Percentiles rank a stretch among this genome's conserved stretches.
phyloP scores from a whole-genome alignment of 1,139 yeast species.

The Saccharomyces hybrid region DNA sequence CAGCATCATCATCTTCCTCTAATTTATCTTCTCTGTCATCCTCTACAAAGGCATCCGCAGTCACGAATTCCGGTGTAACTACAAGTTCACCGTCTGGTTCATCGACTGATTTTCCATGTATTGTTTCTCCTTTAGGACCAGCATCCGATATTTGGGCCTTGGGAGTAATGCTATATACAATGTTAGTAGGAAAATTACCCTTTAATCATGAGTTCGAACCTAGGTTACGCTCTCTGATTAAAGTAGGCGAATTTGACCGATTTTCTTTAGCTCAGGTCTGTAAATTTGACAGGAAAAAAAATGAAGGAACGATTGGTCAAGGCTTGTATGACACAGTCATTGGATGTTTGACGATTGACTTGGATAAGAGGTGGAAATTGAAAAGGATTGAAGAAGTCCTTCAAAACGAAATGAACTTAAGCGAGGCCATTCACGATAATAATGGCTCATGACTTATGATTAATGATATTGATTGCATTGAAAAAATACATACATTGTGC shows the following conservation, averaged over 20 bases:
- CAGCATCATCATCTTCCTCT: neutral
- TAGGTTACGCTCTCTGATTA: conserved; percentile 61
- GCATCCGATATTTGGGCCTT: conserved; percentile 79
- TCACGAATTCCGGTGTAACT: neutral
- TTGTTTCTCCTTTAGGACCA: conserved; percentile 46
- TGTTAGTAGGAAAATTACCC: conserved; percentile 69
- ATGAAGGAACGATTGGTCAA: conserved; percentile 6
- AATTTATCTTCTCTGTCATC: neutral
- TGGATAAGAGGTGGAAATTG: conserved; percentile 45
- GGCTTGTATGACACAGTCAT: conserved; percentile 40
- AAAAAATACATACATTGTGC: neutral
- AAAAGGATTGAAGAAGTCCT: conserved; percentile 27
- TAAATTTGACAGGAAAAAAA: conserved; percentile 14
- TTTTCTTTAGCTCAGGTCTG: conserved; percentile 35
- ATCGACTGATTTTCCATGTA: neutral
- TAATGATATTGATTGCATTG: neutral
- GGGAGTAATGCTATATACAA: conserved; percentile 69
- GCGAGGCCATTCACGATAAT: neutral
- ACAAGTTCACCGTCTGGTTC: neutral
- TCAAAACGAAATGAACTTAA: neutral
- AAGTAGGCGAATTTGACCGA: conserved; percentile 54
- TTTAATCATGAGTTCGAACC: conserved; percentile 81
- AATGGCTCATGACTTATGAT: neutral
- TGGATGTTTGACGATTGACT: conserved; percentile 49
- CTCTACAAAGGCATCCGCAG: neutral